Evolutionary conservation across 192 early-diverging fungal species (phyloP).

Genomic region (Backusella tuberculispora): DNA sequence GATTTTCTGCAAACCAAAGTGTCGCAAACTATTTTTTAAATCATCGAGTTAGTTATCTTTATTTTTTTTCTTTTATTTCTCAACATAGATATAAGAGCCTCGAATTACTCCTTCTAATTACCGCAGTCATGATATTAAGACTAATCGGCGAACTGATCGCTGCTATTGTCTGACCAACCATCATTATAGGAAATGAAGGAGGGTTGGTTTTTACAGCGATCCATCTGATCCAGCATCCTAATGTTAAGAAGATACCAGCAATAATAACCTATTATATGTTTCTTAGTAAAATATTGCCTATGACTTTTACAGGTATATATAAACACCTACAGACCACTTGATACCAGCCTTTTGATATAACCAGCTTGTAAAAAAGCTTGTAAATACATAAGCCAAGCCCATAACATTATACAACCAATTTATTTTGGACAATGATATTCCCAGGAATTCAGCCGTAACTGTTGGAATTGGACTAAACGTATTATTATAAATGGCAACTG

Average conservation of each 20-base stretch:
- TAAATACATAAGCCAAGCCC: conserved; percentile 31
- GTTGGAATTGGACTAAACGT: conserved; percentile 38
- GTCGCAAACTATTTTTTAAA: neutral
- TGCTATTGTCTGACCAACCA: conserved; percentile 38
- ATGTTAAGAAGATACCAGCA: conserved; percentile 26
- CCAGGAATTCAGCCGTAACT: conserved; percentile 29
- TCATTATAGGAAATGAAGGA: conserved; percentile 33
- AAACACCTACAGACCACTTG: conserved; percentile 34
- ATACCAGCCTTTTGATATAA: conserved; percentile 37
- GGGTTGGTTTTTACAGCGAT: conserved; percentile 27
- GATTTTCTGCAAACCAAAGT: conserved; percentile 25
- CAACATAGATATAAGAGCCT: neutral
- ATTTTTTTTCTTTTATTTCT: neutral
- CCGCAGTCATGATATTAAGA: conserved; percentile 40
- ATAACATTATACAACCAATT: conserved; percentile 41
- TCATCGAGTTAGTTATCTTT: neutral
- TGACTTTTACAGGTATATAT: neutral
- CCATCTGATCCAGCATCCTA: conserved; percentile 39
- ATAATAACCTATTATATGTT: conserved; percentile 31
- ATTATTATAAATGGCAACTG: conserved; percentile 32
- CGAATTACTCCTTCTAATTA: conserved; percentile 4
- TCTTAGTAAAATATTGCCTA: neutral
- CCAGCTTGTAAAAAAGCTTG: conserved; percentile 39
- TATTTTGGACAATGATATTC: conserved; percentile 31
- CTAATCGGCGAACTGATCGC: conserved; percentile 32